Evolutionary conservation across 1,284 basidiomycete genomes (phyloP).

Genomic region (Laetiporus sulphureus): DNA sequence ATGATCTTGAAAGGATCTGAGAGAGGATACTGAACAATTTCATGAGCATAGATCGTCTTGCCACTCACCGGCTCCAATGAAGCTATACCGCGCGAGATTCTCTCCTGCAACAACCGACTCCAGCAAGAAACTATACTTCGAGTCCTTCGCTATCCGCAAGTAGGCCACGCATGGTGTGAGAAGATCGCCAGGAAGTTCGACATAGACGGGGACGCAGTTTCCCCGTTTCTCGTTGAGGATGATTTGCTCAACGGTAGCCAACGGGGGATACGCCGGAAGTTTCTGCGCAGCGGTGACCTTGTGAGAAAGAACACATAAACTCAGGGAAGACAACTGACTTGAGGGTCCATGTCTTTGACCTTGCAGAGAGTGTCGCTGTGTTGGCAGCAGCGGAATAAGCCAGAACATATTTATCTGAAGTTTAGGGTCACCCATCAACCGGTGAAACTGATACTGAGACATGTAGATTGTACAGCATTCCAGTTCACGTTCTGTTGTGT

Average conservation of each 20-base stretch:
- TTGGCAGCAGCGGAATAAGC: too few species aligned
- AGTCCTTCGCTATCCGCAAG: slow-evolving; percentile 87
- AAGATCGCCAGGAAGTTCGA: slow-evolving; percentile 92
- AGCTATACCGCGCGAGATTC: slow-evolving; percentile 90
- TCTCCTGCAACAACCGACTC: slow-evolving; percentile 92
- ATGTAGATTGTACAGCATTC: too few species aligned
- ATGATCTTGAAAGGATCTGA: slow-evolving; percentile 90
- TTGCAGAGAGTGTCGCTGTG: too few species aligned
- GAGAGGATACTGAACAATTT: background rate
- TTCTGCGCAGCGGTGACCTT: too few species aligned
- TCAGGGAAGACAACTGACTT: slow-evolving; percentile 31
- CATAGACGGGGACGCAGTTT: slow-evolving; percentile 90
- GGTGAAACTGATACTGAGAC: too few species aligned
- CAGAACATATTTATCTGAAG: too few species aligned
- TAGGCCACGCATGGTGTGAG: slow-evolving; percentile 98
- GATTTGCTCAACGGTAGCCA: slow-evolving; percentile 63
- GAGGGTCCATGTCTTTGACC: slow-evolving; percentile 64
- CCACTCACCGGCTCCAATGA: slow-evolving; percentile 85
- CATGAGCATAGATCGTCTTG: background rate
- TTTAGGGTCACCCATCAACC: too few species aligned
- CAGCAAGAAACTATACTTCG: slow-evolving; percentile 88
- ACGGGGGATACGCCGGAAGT: slow-evolving; percentile 59
- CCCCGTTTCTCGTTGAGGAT: slow-evolving; percentile 75
- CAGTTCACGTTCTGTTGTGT: too few species aligned
- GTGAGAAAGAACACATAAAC: background rate